A percentile compares a stretch with the other conserved stretches of the same genome.
These are phyloP conservation scores for Colletotrichum kahawae DNA, from an alignment of 2,329 filamentous ascomycete genomes.

Conservation along the genomic window DNA sequence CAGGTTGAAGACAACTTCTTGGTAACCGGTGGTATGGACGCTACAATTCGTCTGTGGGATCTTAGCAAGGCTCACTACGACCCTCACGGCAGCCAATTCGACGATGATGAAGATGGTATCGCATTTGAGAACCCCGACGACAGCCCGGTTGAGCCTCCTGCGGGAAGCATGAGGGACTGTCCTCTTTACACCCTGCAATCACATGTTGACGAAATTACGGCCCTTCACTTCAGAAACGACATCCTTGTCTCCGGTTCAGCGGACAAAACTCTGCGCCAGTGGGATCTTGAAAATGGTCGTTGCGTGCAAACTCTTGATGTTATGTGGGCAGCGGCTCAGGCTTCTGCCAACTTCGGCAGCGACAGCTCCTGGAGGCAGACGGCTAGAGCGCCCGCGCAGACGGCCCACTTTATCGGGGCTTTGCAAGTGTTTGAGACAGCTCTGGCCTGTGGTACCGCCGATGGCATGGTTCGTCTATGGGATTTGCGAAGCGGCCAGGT, in stretches of 20 bases:
- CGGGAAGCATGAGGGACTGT: slow-evolving; percentile 87
- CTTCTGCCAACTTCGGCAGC: slow-evolving; percentile 70
- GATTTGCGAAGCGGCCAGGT: slow-evolving; percentile 96
- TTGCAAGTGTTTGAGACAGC: slow-evolving; percentile 96
- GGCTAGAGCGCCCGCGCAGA: slow-evolving; percentile 65
- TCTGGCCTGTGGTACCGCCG: slow-evolving; percentile 92
- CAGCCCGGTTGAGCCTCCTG: slow-evolving; percentile 70
- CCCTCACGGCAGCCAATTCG: slow-evolving; percentile 66
- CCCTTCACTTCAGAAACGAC: slow-evolving; percentile 87
- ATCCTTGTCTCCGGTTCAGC: slow-evolving; percentile 94
- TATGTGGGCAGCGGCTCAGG: slow-evolving; percentile 95
- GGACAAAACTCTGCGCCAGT: slow-evolving; percentile 96
- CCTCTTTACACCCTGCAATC: slow-evolving; percentile 86
- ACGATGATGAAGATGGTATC: slow-evolving; percentile 67
- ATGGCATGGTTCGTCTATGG: slow-evolving; percentile 97
- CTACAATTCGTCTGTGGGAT: slow-evolving; percentile 94
- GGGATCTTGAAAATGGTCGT: slow-evolving; percentile 96
- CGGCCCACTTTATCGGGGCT: slow-evolving; percentile 92
- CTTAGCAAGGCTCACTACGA: slow-evolving; percentile 87
- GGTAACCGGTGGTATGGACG: slow-evolving; percentile 93
- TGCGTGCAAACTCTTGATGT: slow-evolving; percentile 98
- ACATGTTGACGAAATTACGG: slow-evolving; percentile 93
- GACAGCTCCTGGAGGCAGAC: slow-evolving; percentile 76
- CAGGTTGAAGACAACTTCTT: slow-evolving; percentile 97
- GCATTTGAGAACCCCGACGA: slow-evolving; percentile 76